Percentiles rank a stretch among this genome's conserved stretches.
phyloP scores from a whole-genome alignment of 2,329 filamentous ascomycete species.

The Chaetomium globosum region DNA sequence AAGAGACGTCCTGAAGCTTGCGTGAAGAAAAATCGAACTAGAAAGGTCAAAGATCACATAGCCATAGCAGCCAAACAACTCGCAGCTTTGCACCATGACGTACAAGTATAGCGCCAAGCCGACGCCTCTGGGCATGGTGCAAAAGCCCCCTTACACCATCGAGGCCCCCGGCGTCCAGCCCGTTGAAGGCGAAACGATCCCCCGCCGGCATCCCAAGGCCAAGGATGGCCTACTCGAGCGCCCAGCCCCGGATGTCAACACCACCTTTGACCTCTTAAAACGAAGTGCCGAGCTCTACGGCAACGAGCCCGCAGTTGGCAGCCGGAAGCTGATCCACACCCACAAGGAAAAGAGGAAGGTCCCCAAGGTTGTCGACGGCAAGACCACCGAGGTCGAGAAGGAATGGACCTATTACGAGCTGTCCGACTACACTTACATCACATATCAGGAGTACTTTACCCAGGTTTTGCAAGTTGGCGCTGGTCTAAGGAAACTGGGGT shows the following conservation, averaged over 20 bases:
- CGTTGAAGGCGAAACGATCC: constrained; percentile 79
- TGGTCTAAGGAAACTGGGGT: constrained; percentile 73
- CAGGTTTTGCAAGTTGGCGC: constrained; percentile 69
- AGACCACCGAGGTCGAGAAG: constrained; percentile 80
- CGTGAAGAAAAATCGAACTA: neutral
- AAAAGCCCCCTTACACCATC: constrained; percentile 74
- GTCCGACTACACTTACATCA: constrained; percentile 73
- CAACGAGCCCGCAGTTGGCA: constrained; percentile 67
- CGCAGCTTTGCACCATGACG: neutral
- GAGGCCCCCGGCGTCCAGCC: constrained; percentile 69
- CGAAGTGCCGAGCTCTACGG: constrained; percentile 66
- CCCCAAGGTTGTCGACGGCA: constrained; percentile 83
- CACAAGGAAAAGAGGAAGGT: constrained; percentile 87
- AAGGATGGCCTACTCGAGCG: constrained; percentile 69
- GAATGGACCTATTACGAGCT: constrained; percentile 91
- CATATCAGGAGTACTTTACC: constrained; percentile 77
- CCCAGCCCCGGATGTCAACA: constrained; percentile 70
- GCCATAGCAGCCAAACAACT: neutral
- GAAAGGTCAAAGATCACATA: neutral
- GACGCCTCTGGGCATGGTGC: constrained; percentile 60
- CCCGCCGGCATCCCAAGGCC: constrained; percentile 71
- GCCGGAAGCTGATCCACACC: constrained; percentile 71
- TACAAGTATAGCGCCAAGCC: constrained; percentile 49
- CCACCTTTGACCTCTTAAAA: constrained; percentile 77
- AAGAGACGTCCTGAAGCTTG: neutral